These are phyloP conservation scores for Auxenochlorella protothecoides DNA, from an alignment of 139 green algal species.

Conservation along the genomic window DNA sequence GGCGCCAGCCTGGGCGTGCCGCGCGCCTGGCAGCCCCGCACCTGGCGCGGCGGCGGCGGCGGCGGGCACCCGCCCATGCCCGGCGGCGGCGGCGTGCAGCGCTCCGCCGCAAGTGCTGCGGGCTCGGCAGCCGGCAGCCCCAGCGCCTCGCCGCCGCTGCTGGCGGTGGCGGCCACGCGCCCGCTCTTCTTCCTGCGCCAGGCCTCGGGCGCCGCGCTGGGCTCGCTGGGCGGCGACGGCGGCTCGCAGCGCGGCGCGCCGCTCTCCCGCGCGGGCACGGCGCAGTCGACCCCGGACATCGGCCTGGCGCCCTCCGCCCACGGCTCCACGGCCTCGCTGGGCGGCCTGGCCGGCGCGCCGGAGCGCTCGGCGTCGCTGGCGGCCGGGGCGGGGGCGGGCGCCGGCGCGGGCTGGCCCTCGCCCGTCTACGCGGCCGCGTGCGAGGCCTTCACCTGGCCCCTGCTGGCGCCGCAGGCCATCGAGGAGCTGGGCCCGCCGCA, in stretches of 20 bases:
- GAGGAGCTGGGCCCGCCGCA: constrained; percentile 11
- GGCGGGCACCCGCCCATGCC: too few relatives aligned
- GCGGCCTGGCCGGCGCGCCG: neutral
- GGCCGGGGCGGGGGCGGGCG: neutral
- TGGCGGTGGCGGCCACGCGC: neutral
- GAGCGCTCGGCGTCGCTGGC: neutral
- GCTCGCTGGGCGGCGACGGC: too few relatives aligned
- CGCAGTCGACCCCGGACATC: neutral
- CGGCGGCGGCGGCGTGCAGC: too few relatives aligned
- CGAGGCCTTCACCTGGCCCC: constrained; percentile 56
- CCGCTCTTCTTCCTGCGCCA: too few relatives aligned
- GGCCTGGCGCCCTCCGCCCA: constrained; percentile 1
- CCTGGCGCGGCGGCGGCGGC: too few relatives aligned
- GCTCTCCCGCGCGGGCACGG: neutral
- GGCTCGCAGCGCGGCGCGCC: neutral
- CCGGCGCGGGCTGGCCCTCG: constrained; percentile 12
- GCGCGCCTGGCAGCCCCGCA: too few relatives aligned
- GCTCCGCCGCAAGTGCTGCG: too few relatives aligned
- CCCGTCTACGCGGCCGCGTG: constrained; percentile 43
- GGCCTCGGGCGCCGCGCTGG: too few relatives aligned
- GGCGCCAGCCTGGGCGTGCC: too few relatives aligned
- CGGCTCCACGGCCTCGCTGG: constrained; percentile 3
- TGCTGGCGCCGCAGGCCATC: constrained; percentile 52
- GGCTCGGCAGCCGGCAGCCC: too few relatives aligned
- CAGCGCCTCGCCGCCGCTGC: neutral